These are phyloP conservation scores for Juncus inflexus DNA, from an alignment of 176 grass and related monocot genomes.

Conservation along the genomic window DNA sequence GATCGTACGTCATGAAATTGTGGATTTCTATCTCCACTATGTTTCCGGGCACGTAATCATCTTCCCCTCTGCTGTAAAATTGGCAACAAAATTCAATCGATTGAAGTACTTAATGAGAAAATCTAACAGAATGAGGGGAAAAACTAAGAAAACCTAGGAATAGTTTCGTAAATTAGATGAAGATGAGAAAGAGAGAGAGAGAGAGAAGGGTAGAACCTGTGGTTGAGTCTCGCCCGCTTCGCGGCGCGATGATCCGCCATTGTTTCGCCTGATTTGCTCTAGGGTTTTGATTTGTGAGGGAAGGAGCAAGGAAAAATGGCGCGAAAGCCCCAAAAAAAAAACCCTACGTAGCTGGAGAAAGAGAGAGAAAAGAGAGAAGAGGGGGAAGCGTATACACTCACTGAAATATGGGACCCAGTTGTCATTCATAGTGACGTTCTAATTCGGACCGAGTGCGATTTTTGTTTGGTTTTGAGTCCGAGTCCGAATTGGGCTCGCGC, in stretches of 20 bases:
- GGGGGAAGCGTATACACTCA: no score
- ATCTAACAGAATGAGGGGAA: background rate
- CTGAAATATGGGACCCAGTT: no score
- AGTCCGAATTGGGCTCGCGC: no score
- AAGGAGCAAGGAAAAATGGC: slow-evolving; percentile 18
- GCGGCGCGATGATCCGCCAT: slow-evolving; percentile 46
- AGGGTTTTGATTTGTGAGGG: slow-evolving; percentile 31
- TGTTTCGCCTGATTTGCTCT: slow-evolving; percentile 1
- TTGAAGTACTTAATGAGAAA: background rate
- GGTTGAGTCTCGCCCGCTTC: slow-evolving; percentile 47
- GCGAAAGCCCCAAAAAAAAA: slow-evolving; percentile 18
- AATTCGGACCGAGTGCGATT: no score
- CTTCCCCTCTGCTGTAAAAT: slow-evolving; percentile 49
- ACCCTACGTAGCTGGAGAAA: slow-evolving; percentile 12
- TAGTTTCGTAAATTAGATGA: background rate
- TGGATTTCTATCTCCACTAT: slow-evolving; percentile 84
- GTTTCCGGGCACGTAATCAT: slow-evolving; percentile 86
- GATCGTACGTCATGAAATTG: slow-evolving; percentile 95
- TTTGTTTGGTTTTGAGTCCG: no score
- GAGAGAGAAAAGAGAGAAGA: background rate
- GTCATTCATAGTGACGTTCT: no score
- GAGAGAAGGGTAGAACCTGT: background rate
- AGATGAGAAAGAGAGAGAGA: background rate
- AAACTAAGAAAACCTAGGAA: background rate
- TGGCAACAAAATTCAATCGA: background rate